Conservation (phyloP, 345 rosid species). For the Lepidium didymum region DNA sequence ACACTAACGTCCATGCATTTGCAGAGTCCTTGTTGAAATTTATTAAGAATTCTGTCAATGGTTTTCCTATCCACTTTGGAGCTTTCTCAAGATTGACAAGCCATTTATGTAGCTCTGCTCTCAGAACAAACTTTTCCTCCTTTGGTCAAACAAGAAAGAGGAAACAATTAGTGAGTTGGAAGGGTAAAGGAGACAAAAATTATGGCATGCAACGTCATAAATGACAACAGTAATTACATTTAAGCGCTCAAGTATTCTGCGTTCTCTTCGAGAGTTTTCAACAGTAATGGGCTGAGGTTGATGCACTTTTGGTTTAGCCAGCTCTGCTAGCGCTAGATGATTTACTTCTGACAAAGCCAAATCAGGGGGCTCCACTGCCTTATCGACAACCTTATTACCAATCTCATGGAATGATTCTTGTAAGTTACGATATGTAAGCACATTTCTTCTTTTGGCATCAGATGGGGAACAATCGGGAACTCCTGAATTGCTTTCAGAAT, state of each 20-base stretch:
- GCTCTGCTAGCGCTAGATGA: conserved; percentile 23
- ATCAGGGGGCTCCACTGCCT: conserved; percentile 33
- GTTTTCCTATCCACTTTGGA: conserved; percentile 78
- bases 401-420: conserved; percentile 33
- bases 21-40: conserved; percentile 84
- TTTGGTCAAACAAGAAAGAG: conserved; percentile 28
- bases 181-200: not conserved
- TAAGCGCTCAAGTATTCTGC: conserved; percentile 66
- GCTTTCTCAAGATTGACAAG: conserved; percentile 68
- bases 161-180: conserved; percentile 8
- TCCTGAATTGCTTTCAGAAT: conserved; percentile 35
- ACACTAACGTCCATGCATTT: conserved; percentile 51
- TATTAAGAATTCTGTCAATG: conserved; percentile 57
- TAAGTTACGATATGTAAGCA: conserved; percentile 28
- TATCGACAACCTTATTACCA: conserved; percentile 27
- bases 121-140: conserved; percentile 74
- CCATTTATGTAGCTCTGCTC: conserved; percentile 75
- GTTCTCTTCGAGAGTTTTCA: conserved; percentile 71
- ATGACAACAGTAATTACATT: conserved; percentile 38
- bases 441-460: conserved; percentile 24
- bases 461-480: conserved; percentile 27
- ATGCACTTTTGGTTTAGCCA: conserved; percentile 32
- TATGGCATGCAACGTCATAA: not conserved
- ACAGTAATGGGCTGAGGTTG: conserved; percentile 42
- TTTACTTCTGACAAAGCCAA: conserved; percentile 33